Evolutionary conservation across 257 asterid species (phyloP), one percentile per base, ranked within the genome.

Genomic region (Catharanthus roseus): DNA sequence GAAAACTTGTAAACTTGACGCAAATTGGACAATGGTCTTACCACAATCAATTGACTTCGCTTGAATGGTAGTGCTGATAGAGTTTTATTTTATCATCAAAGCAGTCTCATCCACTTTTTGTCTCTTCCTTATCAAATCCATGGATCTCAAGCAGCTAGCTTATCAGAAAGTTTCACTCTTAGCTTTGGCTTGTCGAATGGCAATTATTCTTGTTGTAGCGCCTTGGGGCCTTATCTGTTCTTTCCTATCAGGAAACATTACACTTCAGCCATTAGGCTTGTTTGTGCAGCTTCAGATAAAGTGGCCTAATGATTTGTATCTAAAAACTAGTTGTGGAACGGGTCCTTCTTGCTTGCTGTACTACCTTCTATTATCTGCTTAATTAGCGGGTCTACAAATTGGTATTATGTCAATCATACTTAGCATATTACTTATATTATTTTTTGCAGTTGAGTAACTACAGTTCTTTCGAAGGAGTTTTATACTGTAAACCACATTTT

Each of bases 401-500:
- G n/a, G n/a, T n/a, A n/a, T n/a, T n/a, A n/a, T n/a, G n/a, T n/a
- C n/a, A n/a, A n/a, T n/a, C n/a, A n/a, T n/a, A n/a, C n/a, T n/a
- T n/a, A n/a, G n/a, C n/a, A n/a, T n/a, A n/a, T n/a, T n/a, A n/a
- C n/a, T 19, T 62, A 2, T 57, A 10, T 24, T 63, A 55, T 70
- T 70, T 69, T 72, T 5, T 85, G 85, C 90, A 90, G 97, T 83
- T 91, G 81, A 81, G 95, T 69, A 87, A 82, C 67, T 91, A 87
- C 77, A 66, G 72, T 68, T 87, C 96, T 71, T 91, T 82, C 69
- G 97, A 91, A 81, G 96, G 96, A 55, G 97, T 89, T 44, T 65
- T 89, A 10, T 91, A 85, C 73, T 91, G 97, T 74, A 89, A 83
- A 67, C 97, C 97, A 74, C 97, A 89, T 74, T 91, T 80, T 63